These are phyloP conservation scores for Penicillium paxilli DNA, from an alignment of 495 filamentous ascomycete genomes.

Conservation along the genomic window DNA sequence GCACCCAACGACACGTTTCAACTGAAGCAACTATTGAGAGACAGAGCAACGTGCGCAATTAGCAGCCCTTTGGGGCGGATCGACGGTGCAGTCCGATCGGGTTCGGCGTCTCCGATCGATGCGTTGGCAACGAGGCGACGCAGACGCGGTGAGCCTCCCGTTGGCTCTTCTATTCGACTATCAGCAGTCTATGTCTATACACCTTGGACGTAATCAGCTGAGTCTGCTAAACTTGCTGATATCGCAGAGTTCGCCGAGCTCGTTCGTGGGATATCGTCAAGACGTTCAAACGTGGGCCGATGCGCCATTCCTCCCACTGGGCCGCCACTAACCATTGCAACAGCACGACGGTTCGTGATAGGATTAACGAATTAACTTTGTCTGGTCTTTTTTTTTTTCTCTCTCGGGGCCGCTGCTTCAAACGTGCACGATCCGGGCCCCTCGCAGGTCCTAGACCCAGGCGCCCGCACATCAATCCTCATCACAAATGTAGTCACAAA, in stretches of 20 bases:
- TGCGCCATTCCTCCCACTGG: not conserved
- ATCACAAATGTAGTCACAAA: slow-evolving; percentile 21
- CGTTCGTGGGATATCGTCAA: not conserved
- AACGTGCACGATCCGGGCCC: slow-evolving; percentile 12
- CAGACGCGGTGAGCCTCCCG: slow-evolving; percentile 15
- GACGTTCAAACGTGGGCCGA: not conserved
- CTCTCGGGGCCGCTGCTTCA: slow-evolving; percentile 13
- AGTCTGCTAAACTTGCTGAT: not conserved
- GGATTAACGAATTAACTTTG: slow-evolving; percentile 13
- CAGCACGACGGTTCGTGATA: slow-evolving; percentile 8
- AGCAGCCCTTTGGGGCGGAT: slow-evolving; percentile 8
- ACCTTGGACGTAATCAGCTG: not conserved
- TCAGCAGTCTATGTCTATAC: not conserved
- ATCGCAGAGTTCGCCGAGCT: not conserved
- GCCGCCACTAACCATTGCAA: not conserved
- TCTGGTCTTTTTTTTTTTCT: not conserved
- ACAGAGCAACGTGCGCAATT: not conserved
- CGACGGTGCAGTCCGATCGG: slow-evolving; percentile 20
- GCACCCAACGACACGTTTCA: not conserved
- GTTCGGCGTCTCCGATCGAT: slow-evolving; percentile 32
- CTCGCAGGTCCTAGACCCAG: slow-evolving; percentile 15
- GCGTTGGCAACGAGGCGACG: slow-evolving; percentile 26
- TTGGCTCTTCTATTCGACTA: not conserved
- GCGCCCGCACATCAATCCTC: slow-evolving; percentile 14
- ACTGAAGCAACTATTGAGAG: not conserved